These are phyloP conservation scores for Aspergillus vadensis DNA, from an alignment of 2,329 filamentous ascomycete genomes.

Conservation along the genomic window DNA sequence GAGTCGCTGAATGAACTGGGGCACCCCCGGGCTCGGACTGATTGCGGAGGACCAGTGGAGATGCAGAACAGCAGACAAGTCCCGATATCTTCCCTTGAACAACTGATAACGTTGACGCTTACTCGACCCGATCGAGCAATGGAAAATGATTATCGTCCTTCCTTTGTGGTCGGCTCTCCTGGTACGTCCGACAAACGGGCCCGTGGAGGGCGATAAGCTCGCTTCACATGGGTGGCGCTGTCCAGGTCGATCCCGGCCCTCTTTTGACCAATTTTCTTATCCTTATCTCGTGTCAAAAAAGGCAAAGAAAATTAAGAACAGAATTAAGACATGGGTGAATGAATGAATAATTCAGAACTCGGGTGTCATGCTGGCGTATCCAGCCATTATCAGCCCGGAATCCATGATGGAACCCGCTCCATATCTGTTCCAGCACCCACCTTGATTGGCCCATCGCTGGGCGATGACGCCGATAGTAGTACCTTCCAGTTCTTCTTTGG, in stretches of 20 bases:
- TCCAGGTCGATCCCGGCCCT: slow-evolving; percentile 7
- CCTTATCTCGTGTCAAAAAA: slow-evolving; percentile 11
- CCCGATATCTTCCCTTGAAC: background rate
- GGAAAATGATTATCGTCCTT: slow-evolving; percentile 6
- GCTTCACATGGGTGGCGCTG: slow-evolving; percentile 10
- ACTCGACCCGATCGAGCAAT: slow-evolving; percentile 26
- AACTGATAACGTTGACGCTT: slow-evolving; percentile 30
- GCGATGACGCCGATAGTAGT: slow-evolving; percentile 8
- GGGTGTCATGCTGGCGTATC: slow-evolving; percentile 4
- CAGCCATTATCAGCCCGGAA: background rate
- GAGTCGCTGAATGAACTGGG: slow-evolving; percentile 11
- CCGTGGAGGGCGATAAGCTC: slow-evolving; percentile 17
- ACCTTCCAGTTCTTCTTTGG: background rate
- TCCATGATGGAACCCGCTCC: slow-evolving; percentile 1
- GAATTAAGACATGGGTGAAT: background rate
- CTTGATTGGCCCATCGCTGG: background rate
- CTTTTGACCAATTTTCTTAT: slow-evolving; percentile 14
- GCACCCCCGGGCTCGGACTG: background rate
- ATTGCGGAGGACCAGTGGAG: slow-evolving; percentile 27
- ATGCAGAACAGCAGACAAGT: background rate
- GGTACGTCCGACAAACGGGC: background rate
- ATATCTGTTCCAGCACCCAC: background rate
- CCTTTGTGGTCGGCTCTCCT: background rate
- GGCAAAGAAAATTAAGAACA: no score
- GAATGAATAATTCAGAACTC: no score